Evolutionary conservation across 2,329 filamentous ascomycete genomes (phyloP).

Genomic region (Emericellopsis cladophorae): DNA sequence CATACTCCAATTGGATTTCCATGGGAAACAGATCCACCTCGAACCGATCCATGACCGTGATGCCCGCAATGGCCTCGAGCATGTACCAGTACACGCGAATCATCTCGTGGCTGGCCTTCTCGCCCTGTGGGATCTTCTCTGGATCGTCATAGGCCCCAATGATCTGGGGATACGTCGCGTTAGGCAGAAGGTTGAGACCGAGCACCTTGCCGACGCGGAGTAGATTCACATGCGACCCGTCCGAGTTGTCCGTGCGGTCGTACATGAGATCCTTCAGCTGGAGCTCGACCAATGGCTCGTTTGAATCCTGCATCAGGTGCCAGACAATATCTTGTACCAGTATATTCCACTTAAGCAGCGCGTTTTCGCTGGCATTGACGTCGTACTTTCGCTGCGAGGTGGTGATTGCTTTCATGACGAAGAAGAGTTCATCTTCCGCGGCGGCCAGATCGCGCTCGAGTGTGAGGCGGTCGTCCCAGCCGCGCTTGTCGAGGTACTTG

Average conservation of each 20-base stretch:
- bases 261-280: conserved; percentile 86
- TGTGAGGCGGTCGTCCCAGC: conserved; percentile 82
- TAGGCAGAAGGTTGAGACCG: conserved; percentile 77
- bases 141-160: conserved; percentile 77
- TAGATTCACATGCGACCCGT: conserved; percentile 90
- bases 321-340: conserved; percentile 93
- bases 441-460: conserved; percentile 79
- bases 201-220: conserved; percentile 80
- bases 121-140: conserved; percentile 30
- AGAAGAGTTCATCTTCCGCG: conserved; percentile 96
- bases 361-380: conserved; percentile 56
- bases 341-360: conserved; percentile 82
- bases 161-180: conserved; percentile 93
- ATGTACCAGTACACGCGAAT: conserved; percentile 94
- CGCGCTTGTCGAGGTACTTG: conserved; percentile 71
- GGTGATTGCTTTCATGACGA: conserved; percentile 99
- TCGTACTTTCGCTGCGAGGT: conserved; percentile 85
- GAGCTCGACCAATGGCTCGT: conserved; percentile 82
- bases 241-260: conserved; percentile 90
- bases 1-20: conserved; percentile 84
- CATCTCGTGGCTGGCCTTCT: conserved; percentile 58
- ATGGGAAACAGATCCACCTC: conserved; percentile 89
- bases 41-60: conserved; percentile 93
- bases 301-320: conserved; percentile 82
- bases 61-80: conserved; percentile 94